A percentile compares a stretch with the other conserved stretches of the same genome.
These are phyloP conservation scores for Mycena amicta DNA, from an alignment of 768 basidiomycete genomes.

Conservation along the genomic window DNA sequence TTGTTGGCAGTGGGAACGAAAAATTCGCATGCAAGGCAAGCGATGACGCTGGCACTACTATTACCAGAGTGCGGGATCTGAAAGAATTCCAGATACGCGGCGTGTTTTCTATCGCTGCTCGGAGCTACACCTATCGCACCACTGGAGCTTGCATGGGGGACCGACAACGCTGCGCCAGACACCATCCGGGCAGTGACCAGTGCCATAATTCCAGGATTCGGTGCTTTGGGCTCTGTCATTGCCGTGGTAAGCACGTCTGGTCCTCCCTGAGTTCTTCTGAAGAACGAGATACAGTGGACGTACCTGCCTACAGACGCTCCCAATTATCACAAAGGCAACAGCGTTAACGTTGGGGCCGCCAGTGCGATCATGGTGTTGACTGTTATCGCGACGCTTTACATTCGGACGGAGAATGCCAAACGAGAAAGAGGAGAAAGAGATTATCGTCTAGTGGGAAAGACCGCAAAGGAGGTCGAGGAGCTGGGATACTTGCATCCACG, in stretches of 20 bases:
- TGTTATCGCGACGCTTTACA: constrained; percentile 35
- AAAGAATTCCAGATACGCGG: constrained; percentile 39
- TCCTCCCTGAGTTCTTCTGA: background rate
- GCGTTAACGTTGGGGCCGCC: constrained; percentile 44
- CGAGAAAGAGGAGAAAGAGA: constrained; percentile 46
- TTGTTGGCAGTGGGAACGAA: constrained; percentile 29
- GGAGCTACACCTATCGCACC: constrained; percentile 44
- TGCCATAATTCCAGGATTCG: constrained; percentile 45
- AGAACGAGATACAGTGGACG: constrained; percentile 37
- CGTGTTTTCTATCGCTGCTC: constrained; percentile 46
- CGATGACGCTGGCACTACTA: background rate
- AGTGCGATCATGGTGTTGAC: constrained; percentile 34
- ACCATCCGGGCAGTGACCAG: constrained; percentile 49
- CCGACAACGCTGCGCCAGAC: constrained; percentile 52
- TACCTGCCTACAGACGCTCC: constrained; percentile 49
- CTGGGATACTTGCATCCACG: constrained; percentile 49
- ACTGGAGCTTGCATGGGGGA: constrained; percentile 47
- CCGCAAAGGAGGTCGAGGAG: constrained; percentile 37
- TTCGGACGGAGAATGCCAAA: constrained; percentile 45
- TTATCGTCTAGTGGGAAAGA: constrained; percentile 42
- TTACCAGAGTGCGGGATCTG: background rate
- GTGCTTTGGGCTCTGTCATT: constrained; percentile 47
- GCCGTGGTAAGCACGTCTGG: constrained; percentile 34
- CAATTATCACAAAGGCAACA: constrained; percentile 50
- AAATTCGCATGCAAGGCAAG: constrained; percentile 39